Percentiles rank a stretch among this genome's conserved stretches.
These are phyloP conservation scores for Stachybotrys echinatus DNA, from an alignment of 2,329 filamentous ascomycete species.

Conservation along the genomic window DNA sequence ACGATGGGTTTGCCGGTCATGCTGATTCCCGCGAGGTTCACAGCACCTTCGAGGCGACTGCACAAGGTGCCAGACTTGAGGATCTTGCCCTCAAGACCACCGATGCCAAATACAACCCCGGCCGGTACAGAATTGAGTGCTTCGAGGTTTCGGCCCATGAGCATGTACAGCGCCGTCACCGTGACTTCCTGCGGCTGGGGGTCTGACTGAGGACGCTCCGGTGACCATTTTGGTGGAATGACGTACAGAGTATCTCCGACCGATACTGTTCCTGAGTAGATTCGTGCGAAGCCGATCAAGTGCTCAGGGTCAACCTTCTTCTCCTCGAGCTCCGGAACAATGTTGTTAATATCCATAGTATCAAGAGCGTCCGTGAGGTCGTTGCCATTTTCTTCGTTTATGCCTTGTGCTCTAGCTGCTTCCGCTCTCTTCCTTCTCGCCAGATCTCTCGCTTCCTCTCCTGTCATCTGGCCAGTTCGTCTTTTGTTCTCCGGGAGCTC, in stretches of 20 bases:
- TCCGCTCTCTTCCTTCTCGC: slow-evolving; percentile 86
- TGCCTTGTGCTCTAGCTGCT: slow-evolving; percentile 71
- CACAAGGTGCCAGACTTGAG: slow-evolving; percentile 93
- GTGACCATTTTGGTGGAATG: slow-evolving; percentile 87
- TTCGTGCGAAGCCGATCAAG: slow-evolving; percentile 87
- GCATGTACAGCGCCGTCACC: slow-evolving; percentile 83
- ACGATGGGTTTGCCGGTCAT: slow-evolving; percentile 87
- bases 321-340: slow-evolving; percentile 39
- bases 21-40: slow-evolving; percentile 82
- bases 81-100: slow-evolving; percentile 86
- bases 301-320: slow-evolving; percentile 72
- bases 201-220: slow-evolving; percentile 64
- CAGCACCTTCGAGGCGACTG: slow-evolving; percentile 76
- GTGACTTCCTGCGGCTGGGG: slow-evolving; percentile 78
- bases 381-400: slow-evolving; percentile 43
- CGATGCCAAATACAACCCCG: slow-evolving; percentile 92
- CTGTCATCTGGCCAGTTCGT: slow-evolving; percentile 64
- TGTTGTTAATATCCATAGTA: slow-evolving; percentile 53
- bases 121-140: slow-evolving; percentile 79
- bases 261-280: slow-evolving; percentile 85
- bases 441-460: slow-evolving; percentile 85
- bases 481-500: slow-evolving; percentile 85
- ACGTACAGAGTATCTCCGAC: slow-evolving; percentile 92
- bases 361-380: slow-evolving; percentile 57
- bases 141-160: slow-evolving; percentile 91